Evolutionary conservation across 2,329 filamentous ascomycete species (phyloP), one percentile per base, ranked within the genome.

Genomic region (Stachybotrys elegans): DNA sequence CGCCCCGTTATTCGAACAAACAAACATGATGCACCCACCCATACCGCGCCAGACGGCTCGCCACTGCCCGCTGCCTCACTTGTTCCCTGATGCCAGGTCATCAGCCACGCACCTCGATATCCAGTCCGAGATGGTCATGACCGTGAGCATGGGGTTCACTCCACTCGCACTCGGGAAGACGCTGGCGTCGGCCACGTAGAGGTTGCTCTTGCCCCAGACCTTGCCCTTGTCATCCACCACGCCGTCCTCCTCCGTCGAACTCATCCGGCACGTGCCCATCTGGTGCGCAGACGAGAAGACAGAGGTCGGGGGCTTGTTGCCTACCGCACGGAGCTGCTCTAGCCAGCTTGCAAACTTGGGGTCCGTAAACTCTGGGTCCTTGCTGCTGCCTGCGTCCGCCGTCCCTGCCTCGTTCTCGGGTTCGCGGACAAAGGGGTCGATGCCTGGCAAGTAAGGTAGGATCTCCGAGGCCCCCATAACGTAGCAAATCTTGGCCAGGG

Each of bases 401-500:
- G 53, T 32, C 43, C 25, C 31, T 40, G 44, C 50, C 40, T 50
- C 43, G 44, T 43, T 43, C 46, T 51, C 49, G 44, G 49, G 46
- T 7, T 51, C 50, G 39, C 71, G 63, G 42, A 73, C 52, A 58
- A 90, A 96, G 0, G 83, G 75, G 23, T 75, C 69, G 27, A 88
- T 61, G 9, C 79, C 81, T 0, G 79, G 75, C 17, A 87, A 71
- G 4, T 73, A 70, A 1, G 83, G 72, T 57, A 84, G 79, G 58
- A 96, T 91, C 64, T 95, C 88, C n/a, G 69, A 73, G 1, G 91
- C 92, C 20, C 90, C 89, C 32, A 80, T 75, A 37, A 89, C 77
- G 60, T 90, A 92, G 49, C 83, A 79, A 32, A 95, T 82, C 60
- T 90, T 88, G 25, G 84, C 82, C 2, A 85, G 69, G 3, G 81